Base-by-base conservation (phyloP, 140 eudicot genomes). In the Oenanthe javanica region DNA sequence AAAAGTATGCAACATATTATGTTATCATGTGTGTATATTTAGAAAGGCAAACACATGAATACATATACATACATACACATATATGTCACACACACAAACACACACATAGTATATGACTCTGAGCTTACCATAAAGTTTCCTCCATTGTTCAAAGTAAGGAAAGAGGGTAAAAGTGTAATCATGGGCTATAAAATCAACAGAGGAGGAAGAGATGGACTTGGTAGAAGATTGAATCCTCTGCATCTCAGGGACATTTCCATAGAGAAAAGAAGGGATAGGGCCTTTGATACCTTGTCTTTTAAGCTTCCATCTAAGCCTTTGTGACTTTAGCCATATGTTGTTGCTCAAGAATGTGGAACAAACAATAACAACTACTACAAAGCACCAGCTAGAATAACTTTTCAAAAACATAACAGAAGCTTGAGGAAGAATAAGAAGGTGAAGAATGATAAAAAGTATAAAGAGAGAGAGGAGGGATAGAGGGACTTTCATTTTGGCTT, bases 111-210 rank as follows among this genome's bases (percentile, higher is more conserved):
- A 6, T 54, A 54, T 31, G 36, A 31, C 36, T 31, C 36, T 1
- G 10, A 59, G 36, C 54, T 45, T 89, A 93, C 97, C 98, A 52
- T 93, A 93, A 80, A 86, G 83, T 83, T 89, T 91, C 76, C 97
- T 85, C 98, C 98, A 93, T 82, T 89, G 93, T 79, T 89, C 97
- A 79, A 93, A 91, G 89, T 93, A 91, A 40, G 98, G 98, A 71
- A 93, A 93, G 71, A 93, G 92, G 10, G 90, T 79, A 70, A 86
- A 88, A 54, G 95, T 88, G 46, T 93, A 93, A 75, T 93, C 95
- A 88, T 91, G 95, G 23, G 92, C 98, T 9, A 93, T 86, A 79
- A 87, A 84, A 42, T 85, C 97, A 16, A 79, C 89, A 72, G 77
- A 21, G 23, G 64, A 40, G 64, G 87, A 57, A 67, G 45, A 67